Evolutionary conservation across 1,284 basidiomycete species (phyloP), one percentile per base, ranked within the genome.

Genomic region (Mrakiaceae sp.): DNA sequence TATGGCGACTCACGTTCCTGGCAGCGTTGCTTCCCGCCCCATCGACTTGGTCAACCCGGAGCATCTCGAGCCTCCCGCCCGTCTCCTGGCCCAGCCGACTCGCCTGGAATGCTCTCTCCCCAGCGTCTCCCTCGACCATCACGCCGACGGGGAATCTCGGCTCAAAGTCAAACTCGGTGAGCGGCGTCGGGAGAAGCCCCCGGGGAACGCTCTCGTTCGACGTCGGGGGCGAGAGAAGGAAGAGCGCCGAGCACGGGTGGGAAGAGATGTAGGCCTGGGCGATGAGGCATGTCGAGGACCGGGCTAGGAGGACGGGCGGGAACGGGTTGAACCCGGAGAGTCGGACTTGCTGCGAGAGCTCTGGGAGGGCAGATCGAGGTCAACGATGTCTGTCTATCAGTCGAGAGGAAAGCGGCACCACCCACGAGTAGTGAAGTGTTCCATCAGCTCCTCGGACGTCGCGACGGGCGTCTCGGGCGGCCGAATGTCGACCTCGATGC

Each of bases 191-290:
- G 14, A 60, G 52, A n/a, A 62, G 46, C n/a, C 49, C 48, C 39
- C 42, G 3, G 2, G 60, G 53, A 10, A 46, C 12, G 44, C 43
- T n/a, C 12, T 39, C 39, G 7, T 40, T 40, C 55, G 60, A 53
- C n/a, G 62, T 46, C 6, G 68, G 68, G 10, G 68, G 68, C 27
- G 66, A 61, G 16, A 68, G 66, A 4, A 69, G 64, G 44, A 68
- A 64, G 9, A 69, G 53, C 8, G 66, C 67, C 14, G 63, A 65
- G 48, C 64, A 57, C 6, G 68, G 68, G 55, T 69, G 68, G 53
- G 67, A 68, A 5, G 68, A 69, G 48, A 69, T 68, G 50, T 69
- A 69, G 16, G 57, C 62, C 54, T 69, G 67, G 11, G 67, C 62
- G 55, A 69, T 63, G 7, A 69, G 66, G 7, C 64, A 11, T 47